Evolutionary conservation across 345 rosid genomes (phyloP).

Genomic region (Populus davidiana): DNA sequence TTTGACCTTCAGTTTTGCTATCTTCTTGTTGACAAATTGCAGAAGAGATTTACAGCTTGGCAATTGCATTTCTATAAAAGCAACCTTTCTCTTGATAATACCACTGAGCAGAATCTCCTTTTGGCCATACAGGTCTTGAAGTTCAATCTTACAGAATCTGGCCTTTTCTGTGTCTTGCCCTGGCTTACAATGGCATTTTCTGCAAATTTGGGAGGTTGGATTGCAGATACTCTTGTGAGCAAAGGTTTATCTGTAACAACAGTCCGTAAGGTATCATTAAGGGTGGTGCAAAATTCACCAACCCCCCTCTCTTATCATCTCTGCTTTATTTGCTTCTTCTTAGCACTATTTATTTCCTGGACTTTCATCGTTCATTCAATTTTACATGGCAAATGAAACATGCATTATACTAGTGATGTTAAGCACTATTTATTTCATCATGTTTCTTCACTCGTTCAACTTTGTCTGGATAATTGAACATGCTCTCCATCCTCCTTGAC

Average conservation of each 20-base stretch:
- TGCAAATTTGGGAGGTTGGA: constrained; percentile 95
- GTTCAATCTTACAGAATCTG: constrained; percentile 87
- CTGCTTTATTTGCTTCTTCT: not conserved
- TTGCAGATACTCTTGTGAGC: constrained; percentile 88
- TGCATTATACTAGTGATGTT: not conserved
- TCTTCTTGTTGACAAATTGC: not conserved
- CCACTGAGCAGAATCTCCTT: not conserved
- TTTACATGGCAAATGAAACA: not conserved
- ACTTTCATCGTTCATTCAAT: constrained; percentile 6
- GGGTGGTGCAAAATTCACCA: not conserved
- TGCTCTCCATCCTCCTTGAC: constrained; percentile 15
- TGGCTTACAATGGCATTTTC: constrained; percentile 98
- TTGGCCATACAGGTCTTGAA: constrained; percentile 57
- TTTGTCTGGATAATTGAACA: not conserved
- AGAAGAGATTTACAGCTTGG: not conserved
- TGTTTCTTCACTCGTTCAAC: constrained; percentile 2
- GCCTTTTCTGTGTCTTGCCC: constrained; percentile 74
- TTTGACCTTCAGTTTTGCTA: not conserved
- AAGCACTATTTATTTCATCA: not conserved
- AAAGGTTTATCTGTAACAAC: constrained; percentile 69
- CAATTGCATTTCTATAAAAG: not conserved
- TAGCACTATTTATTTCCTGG: not conserved
- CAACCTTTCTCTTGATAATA: constrained; percentile 6
- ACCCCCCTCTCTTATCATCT: not conserved
- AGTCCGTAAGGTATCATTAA: constrained; percentile 73